Percentiles rank a stretch among this genome's conserved stretches.
These are phyloP conservation scores for Earliella scabrosa DNA, from an alignment of 1,284 basidiomycete genomes.

Conservation along the genomic window DNA sequence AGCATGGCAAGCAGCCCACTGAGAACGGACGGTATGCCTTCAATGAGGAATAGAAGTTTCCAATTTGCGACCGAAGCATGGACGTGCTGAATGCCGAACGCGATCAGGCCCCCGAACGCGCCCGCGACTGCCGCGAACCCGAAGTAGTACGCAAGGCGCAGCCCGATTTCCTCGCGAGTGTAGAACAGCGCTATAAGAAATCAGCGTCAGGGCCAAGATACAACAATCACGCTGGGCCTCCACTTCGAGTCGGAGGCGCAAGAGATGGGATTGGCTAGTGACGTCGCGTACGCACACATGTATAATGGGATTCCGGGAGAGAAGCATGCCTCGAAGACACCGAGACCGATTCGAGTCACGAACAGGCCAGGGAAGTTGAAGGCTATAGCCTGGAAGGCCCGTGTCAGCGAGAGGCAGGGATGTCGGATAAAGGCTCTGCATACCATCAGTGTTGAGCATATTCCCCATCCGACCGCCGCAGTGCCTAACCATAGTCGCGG, in stretches of 20 bases:
- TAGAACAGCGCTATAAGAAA: conserved; percentile 78
- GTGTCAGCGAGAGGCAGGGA: neutral
- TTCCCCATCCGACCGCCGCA: conserved; percentile 71
- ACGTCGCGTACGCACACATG: conserved; percentile 48
- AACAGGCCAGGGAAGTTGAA: conserved; percentile 65
- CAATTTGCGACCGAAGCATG: conserved; percentile 57
- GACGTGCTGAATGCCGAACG: conserved; percentile 70
- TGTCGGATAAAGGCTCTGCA: conserved; percentile 6
- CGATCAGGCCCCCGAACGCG: conserved; percentile 77
- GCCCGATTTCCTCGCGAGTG: conserved; percentile 71
- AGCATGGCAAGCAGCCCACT: conserved; percentile 69
- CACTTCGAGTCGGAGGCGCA: too few species aligned
- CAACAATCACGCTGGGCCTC: neutral
- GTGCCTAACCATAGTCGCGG: conserved; percentile 72
- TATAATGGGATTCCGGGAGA: conserved; percentile 77
- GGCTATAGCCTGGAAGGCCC: conserved; percentile 49
- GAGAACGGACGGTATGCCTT: conserved; percentile 71
- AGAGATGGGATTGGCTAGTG: conserved; percentile 25
- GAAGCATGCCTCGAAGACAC: conserved; percentile 75
- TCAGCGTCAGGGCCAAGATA: neutral
- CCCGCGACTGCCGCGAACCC: conserved; percentile 82
- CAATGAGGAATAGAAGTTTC: conserved; percentile 79
- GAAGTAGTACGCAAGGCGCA: conserved; percentile 78
- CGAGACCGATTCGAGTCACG: conserved; percentile 62
- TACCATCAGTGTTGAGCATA: conserved; percentile 72